A percentile compares a stretch with the other conserved stretches of the same genome.
Conservation (phyloP, 2,329 filamentous ascomycete genomes). For the Trichophyton rubrum region DNA sequence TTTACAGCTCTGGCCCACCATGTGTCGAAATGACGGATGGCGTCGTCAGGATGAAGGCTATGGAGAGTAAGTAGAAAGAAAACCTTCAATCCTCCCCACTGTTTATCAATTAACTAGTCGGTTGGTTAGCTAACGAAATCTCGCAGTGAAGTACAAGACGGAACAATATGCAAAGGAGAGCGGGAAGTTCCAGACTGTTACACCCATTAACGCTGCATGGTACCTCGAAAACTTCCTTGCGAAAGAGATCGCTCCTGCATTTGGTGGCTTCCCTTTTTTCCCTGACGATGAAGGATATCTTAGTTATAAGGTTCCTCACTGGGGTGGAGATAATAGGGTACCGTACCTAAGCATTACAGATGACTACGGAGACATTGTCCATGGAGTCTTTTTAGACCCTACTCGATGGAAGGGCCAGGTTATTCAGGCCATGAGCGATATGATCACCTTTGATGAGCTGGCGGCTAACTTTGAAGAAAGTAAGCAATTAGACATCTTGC, state of each 20-base stretch:
- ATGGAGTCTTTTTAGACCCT: conserved; percentile 34
- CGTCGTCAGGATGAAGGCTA: not conserved
- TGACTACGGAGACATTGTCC: conserved; percentile 37
- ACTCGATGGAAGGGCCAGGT: conserved; percentile 26
- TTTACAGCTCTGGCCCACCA: too few relatives aligned
- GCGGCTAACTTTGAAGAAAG: not conserved
- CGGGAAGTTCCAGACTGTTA: conserved; percentile 26
- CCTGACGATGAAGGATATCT: conserved; percentile 27
- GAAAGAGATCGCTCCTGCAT: conserved; percentile 22
- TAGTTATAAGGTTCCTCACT: conserved; percentile 27
- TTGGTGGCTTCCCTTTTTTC: conserved; percentile 33
- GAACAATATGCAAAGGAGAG: conserved; percentile 26
- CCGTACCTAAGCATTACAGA: conserved; percentile 31
- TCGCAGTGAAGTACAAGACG: conserved; percentile 28
- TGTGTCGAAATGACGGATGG: not conserved
- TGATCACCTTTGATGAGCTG: conserved; percentile 6
- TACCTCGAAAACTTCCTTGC: conserved; percentile 34
- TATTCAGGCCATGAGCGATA: conserved; percentile 30
- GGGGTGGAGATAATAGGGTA: conserved; percentile 30
- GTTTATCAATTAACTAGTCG: too few relatives aligned
- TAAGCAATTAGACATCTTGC: not conserved
- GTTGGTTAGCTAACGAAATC: not conserved
- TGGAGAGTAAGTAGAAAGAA: not conserved
- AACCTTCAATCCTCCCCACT: not conserved
- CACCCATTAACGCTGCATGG: conserved; percentile 30